phyloP scores from a whole-genome alignment of 83 land plant genomes.

The Larix sibirica region DNA sequence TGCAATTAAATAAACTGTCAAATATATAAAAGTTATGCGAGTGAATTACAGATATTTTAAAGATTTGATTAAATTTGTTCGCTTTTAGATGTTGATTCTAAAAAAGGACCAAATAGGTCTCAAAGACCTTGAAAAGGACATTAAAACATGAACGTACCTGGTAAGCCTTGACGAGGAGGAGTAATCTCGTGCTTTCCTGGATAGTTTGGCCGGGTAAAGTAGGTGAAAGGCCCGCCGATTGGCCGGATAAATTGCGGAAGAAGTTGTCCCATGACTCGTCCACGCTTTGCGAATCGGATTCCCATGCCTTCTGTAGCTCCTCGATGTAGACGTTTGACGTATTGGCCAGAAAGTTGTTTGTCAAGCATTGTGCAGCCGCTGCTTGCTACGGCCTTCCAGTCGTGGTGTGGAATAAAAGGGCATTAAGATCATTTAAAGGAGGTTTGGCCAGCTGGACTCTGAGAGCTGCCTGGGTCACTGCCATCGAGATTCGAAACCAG shows the following conservation, averaged over 20 bases:
- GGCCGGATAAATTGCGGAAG: slow-evolving; percentile 92
- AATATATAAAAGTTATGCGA: too few species aligned
- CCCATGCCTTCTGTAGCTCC: slow-evolving; percentile 98
- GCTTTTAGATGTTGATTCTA: too few species aligned
- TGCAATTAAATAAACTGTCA: too few species aligned
- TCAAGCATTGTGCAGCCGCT: slow-evolving; percentile 70
- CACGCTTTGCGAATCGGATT: slow-evolving; percentile 87
- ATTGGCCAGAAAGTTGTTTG: slow-evolving; percentile 92
- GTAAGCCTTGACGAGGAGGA: slow-evolving; percentile 89
- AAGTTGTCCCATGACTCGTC: slow-evolving; percentile 99
- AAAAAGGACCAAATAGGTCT: too few species aligned
- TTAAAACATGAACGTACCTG: slow-evolving; percentile 37
- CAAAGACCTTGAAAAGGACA: too few species aligned
- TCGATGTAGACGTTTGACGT: slow-evolving; percentile 93
- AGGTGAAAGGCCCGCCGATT: slow-evolving; percentile 60
- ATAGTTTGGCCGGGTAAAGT: slow-evolving; percentile 96
- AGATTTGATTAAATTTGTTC: too few species aligned
- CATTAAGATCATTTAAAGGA: too few species aligned
- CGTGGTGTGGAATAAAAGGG: too few species aligned
- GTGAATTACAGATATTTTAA: too few species aligned
- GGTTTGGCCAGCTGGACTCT: too few species aligned
- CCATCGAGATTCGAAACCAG: too few species aligned
- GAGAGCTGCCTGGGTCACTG: too few species aligned
- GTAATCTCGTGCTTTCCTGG: slow-evolving; percentile 93
- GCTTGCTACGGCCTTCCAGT: background rate